phyloP scores from a whole-genome alignment of 192 early-diverging fungal genomes.

The Diversispora eburnea region DNA sequence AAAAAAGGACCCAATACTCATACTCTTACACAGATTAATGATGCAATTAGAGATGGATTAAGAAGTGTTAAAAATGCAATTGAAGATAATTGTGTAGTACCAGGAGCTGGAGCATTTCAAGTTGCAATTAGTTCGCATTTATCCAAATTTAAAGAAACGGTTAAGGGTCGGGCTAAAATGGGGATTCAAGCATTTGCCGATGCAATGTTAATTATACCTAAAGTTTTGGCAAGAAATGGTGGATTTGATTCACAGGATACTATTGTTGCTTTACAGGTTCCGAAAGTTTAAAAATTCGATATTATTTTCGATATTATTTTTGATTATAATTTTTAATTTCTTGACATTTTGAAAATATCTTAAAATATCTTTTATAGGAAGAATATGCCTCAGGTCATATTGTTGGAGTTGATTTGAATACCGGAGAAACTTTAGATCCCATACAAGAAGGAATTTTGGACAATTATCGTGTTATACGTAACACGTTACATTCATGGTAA shows the following conservation, averaged over 20 bases:
- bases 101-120: constrained; percentile 96
- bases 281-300: constrained; percentile 2
- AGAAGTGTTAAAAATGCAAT: constrained; percentile 98
- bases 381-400: constrained; percentile 87
- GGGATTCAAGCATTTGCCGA: constrained; percentile 97
- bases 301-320: background rate
- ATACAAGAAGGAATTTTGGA: constrained; percentile 93
- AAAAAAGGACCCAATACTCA: constrained; percentile 79
- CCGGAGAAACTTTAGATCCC: constrained; percentile 92
- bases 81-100: constrained; percentile 86
- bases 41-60: constrained; percentile 96
- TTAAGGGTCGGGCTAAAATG: constrained; percentile 93
- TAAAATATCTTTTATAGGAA: constrained; percentile 49
- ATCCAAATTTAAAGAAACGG: constrained; percentile 78
- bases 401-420: constrained; percentile 91
- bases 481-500: constrained; percentile 93
- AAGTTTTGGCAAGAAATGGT: constrained; percentile 91
- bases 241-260: constrained; percentile 97
- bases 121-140: constrained; percentile 83
- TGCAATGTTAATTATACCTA: constrained; percentile 93
- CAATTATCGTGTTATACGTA: constrained; percentile 95
- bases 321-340: background rate
- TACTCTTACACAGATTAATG: constrained; percentile 91
- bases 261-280: constrained; percentile 79
- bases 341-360: background rate